Percentiles rank a stretch among this genome's conserved stretches.
Evolutionary conservation across 2,329 filamentous ascomycete genomes (phyloP).

Genomic region (Coniochaeta ligniaria): DNA sequence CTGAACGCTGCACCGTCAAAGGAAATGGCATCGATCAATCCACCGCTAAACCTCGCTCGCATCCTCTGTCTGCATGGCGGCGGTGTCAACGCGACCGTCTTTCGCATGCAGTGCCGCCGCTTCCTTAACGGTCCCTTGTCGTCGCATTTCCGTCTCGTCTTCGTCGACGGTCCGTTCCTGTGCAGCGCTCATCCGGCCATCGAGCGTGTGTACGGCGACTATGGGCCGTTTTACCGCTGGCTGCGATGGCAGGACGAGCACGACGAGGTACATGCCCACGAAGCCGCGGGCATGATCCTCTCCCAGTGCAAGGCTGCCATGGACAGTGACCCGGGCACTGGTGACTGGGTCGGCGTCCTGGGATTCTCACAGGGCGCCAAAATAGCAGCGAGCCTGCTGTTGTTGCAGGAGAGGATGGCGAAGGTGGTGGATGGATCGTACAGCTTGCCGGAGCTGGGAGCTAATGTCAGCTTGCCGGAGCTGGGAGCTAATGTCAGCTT

Average conservation of each 20-base stretch:
- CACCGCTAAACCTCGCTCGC: constrained; percentile 41
- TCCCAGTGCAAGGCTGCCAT: constrained; percentile 42
- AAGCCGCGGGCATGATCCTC: constrained; percentile 15
- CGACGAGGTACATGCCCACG: not conserved
- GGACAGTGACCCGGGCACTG: constrained; percentile 42
- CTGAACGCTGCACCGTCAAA: no score
- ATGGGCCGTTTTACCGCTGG: constrained; percentile 54
- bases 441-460: constrained; percentile 8
- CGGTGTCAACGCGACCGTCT: constrained; percentile 65
- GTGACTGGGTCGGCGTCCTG: constrained; percentile 52
- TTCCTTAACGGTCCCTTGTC: constrained; percentile 35
- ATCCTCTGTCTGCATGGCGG: constrained; percentile 79
- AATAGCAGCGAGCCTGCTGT: constrained; percentile 51
- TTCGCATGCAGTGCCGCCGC: constrained; percentile 59
- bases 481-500: constrained; percentile 31
- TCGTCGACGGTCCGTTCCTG: constrained; percentile 61
- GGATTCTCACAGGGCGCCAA: constrained; percentile 65
- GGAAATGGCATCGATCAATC: not conserved
- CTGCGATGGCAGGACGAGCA: constrained; percentile 7
- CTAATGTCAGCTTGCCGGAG: constrained; percentile 29
- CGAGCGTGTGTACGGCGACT: constrained; percentile 55
- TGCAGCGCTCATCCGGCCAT: constrained; percentile 53
- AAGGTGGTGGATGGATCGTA: not conserved
- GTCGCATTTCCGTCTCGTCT: constrained; percentile 61
- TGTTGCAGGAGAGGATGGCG: constrained; percentile 45